Evolutionary conservation across 2,329 filamentous ascomycete species (phyloP), one percentile per base, ranked within the genome.

Genomic region (Ceratocystis colombiana): DNA sequence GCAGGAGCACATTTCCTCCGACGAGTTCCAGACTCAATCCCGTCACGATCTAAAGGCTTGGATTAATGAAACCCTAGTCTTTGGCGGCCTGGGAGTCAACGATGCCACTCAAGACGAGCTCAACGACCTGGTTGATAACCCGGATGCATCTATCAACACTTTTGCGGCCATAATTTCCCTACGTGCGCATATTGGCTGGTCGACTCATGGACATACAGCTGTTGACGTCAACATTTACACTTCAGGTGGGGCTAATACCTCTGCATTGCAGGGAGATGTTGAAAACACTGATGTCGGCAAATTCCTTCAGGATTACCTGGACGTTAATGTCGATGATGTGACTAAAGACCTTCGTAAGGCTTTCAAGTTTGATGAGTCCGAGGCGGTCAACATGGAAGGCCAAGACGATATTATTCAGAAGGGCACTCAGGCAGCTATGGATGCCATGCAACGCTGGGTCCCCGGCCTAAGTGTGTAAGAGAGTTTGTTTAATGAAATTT

Each of bases 161-260:
- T 89, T 97, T 73, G 86, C 91, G 0, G 86, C 90, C 72, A 93
- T 99, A 79, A 84, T 97, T 71, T 96, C 89, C 71, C 82, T 88
- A 3, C 85, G 94, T 68, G 89, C 92, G 1, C 90, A 96, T 73
- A 84, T 96, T 55, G 95, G 94, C 15, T 99, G 94, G 94, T 87
- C 84, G 69, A 96, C 92, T 0, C 93, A 96, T 74, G 94, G 94
- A 33, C 94, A 99, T 77, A 88, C 87, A 22, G 94, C 88, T 64
- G 91, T 94, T 6, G 94, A 99, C 73, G 94, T 99, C 62, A 99
- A 99, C 75, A 90, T 99, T 70, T 99, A 97, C 77, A 88, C 89
- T 64, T 92, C 88, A 0, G 80, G 81, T 59, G 86, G 89, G 2
- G 80, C 83, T 0, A 80, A 83, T 46, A 83, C 86, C 0, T 80